Percentiles rank a stretch among this genome's conserved stretches.
Conservation (phyloP, 768 basidiomycete genomes). For the Scleroderma citrinum region DNA sequence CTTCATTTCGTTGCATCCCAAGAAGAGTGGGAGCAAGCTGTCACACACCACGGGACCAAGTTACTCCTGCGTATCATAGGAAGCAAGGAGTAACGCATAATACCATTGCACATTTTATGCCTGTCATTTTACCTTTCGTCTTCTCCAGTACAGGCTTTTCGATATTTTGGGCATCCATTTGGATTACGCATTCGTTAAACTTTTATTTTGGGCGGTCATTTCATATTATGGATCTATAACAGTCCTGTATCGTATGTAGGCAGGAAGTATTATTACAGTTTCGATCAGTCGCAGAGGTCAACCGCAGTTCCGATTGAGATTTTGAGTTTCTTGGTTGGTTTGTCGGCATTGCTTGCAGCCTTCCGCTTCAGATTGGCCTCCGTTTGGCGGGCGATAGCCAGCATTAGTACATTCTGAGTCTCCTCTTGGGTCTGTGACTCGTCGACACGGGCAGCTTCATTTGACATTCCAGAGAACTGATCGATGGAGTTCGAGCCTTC, state of each 20-base stretch:
- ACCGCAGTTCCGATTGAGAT: conserved; percentile 64
- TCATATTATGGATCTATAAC: background rate
- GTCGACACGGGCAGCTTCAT: background rate
- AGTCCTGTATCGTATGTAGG: background rate
- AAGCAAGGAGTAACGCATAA: conserved; percentile 16
- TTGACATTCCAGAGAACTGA: background rate
- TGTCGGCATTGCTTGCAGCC: conserved; percentile 12
- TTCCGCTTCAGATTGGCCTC: conserved; percentile 32
- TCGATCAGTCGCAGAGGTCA: conserved; percentile 65
- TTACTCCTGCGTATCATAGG: conserved; percentile 49
- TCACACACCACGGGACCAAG: conserved; percentile 41
- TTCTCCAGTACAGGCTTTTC: conserved; percentile 6
- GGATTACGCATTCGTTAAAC: background rate
- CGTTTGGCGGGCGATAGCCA: conserved; percentile 10
- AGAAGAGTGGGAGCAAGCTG: conserved; percentile 54
- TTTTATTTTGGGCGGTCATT: background rate
- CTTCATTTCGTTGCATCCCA: conserved; percentile 48
- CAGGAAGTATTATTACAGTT: conserved; percentile 1
- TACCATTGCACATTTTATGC: conserved; percentile 2
- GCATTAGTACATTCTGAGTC: conserved; percentile 24
- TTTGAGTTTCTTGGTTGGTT: conserved; percentile 54
- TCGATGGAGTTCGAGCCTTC: too few relatives aligned
- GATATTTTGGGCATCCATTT: background rate
- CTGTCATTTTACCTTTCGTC: conserved; percentile 1
- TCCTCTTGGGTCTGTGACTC: conserved; percentile 39